These are phyloP conservation scores for Chrysochromulina tobinii DNA, from an alignment of 78 protist genomes.

Conservation along the genomic window DNA sequence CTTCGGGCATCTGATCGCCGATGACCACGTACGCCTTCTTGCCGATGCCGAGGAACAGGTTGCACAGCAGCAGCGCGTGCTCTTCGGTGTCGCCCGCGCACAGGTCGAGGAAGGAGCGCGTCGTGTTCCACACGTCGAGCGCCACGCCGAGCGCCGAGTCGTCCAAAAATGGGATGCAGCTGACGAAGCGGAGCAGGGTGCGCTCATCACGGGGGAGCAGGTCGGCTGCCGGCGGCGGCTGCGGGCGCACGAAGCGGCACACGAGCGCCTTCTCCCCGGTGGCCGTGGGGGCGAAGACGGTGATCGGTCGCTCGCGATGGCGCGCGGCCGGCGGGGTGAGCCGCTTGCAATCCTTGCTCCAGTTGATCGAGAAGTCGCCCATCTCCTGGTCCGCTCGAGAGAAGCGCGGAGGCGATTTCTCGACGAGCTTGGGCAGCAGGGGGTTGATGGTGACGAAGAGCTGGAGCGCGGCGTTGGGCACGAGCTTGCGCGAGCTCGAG, in stretches of 20 bases:
- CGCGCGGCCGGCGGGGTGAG: no score
- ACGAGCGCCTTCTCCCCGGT: not conserved
- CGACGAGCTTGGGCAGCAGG: not conserved
- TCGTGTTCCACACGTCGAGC: not conserved
- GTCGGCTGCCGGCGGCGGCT: not conserved
- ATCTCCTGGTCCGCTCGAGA: not conserved
- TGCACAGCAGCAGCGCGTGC: constrained; percentile 26
- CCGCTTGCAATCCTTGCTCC: not conserved
- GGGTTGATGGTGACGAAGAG: constrained; percentile 2
- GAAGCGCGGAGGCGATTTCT: not conserved
- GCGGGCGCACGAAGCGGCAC: not conserved
- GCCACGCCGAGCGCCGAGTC: not conserved
- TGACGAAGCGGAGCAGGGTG: not conserved
- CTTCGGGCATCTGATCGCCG: not conserved
- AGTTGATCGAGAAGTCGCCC: not conserved
- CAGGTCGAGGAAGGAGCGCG: not conserved
- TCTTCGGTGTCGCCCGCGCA: not conserved
- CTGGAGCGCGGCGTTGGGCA: not conserved
- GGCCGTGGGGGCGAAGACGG: not conserved
- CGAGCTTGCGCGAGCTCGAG: not conserved
- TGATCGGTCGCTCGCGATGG: not conserved
- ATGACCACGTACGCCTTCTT: not conserved
- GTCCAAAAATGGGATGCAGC: not conserved
- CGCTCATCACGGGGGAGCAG: not conserved
- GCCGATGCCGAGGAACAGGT: not conserved